Evolutionary conservation across 2,329 filamentous ascomycete genomes (phyloP), one percentile per base, ranked within the genome.

Genomic region (Drechslerella dactyloides): DNA sequence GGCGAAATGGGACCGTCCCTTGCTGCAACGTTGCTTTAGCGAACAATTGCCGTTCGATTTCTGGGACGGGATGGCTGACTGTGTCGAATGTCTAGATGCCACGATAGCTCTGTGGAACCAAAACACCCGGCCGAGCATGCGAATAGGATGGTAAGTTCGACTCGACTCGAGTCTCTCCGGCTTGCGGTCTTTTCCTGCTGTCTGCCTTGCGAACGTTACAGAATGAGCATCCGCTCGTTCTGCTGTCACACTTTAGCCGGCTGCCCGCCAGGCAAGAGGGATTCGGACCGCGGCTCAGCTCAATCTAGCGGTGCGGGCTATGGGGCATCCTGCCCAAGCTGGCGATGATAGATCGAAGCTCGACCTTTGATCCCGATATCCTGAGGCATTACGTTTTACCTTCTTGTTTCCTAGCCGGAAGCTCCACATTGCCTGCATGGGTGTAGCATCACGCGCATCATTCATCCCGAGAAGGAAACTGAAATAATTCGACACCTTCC

Each of bases 71-170:
- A 15, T 42, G 4, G 37, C 37, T 42, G 37, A 42, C 37, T 42
- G 5, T 42, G n/a, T 54, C 44, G 30, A 27, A 13, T 44, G 53
- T 58, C 52, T 59, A 70, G 66, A 80, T 96, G 91, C 80, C 91
- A 96, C 77, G 90, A 94, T 70, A 51, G 52, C 30, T 64, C 59
- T 59, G 86, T 87, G 75, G 87, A 89, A 64, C 73, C 64, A 51
- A 62, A 53, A 56, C 91, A 96, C 80, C 81, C 85, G 6, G 88
- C 90, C 74, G 91, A 94, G 80, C 91, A 90, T 83, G 91, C 91
- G 6, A 91, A 89, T 76, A 83, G 90, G 54, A 94, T 94, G 90
- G 69, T 73, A 60, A 65, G 69, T 53, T 33, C 15, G 24, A 24
- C 42, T 48, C 17, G 11, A 24, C 21, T 50, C 55, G 1, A 42